Conservation (phyloP, 495 filamentous ascomycete genomes). For the Xanthoparmelia taractica region DNA sequence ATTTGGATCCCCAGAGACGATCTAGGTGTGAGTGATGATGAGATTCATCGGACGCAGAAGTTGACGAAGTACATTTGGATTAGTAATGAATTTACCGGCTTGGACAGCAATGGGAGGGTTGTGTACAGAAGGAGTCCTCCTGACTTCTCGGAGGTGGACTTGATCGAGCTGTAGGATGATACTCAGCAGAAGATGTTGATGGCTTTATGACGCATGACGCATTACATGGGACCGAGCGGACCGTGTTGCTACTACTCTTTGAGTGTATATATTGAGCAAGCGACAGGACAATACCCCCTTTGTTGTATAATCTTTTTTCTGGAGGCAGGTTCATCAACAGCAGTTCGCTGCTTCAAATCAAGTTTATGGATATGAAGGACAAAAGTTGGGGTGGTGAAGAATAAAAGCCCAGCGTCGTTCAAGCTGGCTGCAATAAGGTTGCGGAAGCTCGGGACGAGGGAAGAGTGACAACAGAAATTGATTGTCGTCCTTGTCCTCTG, state of each 20-base stretch:
- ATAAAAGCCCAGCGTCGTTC: too few species aligned
- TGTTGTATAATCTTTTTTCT: too few species aligned
- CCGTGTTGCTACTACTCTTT: not conserved
- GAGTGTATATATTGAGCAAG: not conserved
- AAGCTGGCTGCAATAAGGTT: too few species aligned
- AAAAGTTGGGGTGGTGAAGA: too few species aligned
- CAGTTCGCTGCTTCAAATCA: too few species aligned
- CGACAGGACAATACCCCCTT: not conserved
- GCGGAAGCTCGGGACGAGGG: too few species aligned
- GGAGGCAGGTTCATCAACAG: too few species aligned
- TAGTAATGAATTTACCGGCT: conserved; percentile 79
- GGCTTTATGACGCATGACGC: not conserved
- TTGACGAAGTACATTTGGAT: conserved; percentile 86
- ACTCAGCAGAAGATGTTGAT: not conserved
- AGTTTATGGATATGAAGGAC: too few species aligned
- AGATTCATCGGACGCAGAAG: conserved; percentile 66
- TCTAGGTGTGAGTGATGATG: conserved; percentile 84
- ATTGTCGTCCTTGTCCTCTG: too few species aligned
- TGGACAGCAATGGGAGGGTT: conserved; percentile 78
- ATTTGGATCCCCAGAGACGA: conserved; percentile 95
- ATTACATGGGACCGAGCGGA: not conserved
- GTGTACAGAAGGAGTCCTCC: conserved; percentile 83
- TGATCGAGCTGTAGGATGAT: conserved; percentile 56
- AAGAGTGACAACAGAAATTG: too few species aligned
- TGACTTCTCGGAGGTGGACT: conserved; percentile 84